phyloP scores from a whole-genome alignment of 495 filamentous ascomycete genomes.

The Penicillium riverlandense region DNA sequence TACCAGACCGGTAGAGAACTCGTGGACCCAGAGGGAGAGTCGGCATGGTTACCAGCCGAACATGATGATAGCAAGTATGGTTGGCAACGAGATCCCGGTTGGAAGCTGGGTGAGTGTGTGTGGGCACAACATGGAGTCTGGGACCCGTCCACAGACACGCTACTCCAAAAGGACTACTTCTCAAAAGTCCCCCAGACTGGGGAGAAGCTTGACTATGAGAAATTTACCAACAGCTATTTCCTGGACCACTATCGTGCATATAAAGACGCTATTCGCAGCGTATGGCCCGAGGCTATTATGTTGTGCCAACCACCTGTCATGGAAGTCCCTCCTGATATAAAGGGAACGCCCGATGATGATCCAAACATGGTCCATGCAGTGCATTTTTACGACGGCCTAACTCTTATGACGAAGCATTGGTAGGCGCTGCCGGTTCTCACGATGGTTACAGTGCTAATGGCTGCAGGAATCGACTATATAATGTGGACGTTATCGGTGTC shows the following conservation, averaged over 20 bases:
- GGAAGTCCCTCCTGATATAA: constrained; percentile 83
- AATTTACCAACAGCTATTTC: constrained; percentile 85
- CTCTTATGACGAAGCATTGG: constrained; percentile 97
- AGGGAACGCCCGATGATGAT: constrained; percentile 83
- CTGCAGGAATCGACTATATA: constrained; percentile 79
- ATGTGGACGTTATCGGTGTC: constrained; percentile 90
- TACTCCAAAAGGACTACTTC: constrained; percentile 87
- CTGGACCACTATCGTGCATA: constrained; percentile 78
- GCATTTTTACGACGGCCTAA: constrained; percentile 95
- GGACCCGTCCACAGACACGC: constrained; percentile 71
- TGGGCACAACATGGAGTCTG: constrained; percentile 98
- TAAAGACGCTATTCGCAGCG: constrained; percentile 59
- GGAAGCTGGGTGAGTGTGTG: constrained; percentile 87
- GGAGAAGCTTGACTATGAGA: constrained; percentile 65
- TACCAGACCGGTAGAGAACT: constrained; percentile 77
- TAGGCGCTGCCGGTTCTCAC: constrained; percentile 13
- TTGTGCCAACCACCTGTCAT: constrained; percentile 89
- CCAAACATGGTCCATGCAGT: constrained; percentile 85
- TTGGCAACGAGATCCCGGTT: constrained; percentile 78
- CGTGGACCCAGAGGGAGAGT: constrained; percentile 81
- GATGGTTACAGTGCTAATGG: constrained; percentile 2
- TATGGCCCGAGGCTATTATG: constrained; percentile 77
- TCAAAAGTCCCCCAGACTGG: constrained; percentile 63
- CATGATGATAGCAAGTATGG: constrained; percentile 85
- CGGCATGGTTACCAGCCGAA: constrained; percentile 71